Conservation (phyloP, 306 rosid genomes). For the Ammopiptanthus mongolicus region DNA sequence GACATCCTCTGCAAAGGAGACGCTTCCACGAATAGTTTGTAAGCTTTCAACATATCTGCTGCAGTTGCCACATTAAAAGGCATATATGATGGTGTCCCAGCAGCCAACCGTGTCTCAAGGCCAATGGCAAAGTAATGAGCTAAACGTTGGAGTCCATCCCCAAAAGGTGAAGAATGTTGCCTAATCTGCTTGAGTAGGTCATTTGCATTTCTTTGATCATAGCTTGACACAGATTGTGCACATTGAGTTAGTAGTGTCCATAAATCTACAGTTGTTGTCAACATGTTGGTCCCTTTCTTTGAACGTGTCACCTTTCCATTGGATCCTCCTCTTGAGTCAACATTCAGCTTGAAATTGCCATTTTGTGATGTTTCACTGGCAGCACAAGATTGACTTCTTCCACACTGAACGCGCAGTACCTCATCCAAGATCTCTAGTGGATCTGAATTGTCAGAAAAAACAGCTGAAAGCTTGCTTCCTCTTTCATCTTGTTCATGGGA, state of each 20-base stretch:
- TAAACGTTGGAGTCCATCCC: slow-evolving; percentile 64
- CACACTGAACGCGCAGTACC: slow-evolving; percentile 26
- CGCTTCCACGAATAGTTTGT: slow-evolving; percentile 38
- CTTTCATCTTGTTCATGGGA: slow-evolving; percentile 32
- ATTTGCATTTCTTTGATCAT: slow-evolving; percentile 53
- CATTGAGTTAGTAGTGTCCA: slow-evolving; percentile 63
- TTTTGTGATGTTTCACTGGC: slow-evolving; percentile 7
- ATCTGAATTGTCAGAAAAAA: slow-evolving; percentile 24
- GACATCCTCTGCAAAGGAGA: slow-evolving; percentile 63
- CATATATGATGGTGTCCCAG: slow-evolving; percentile 32
- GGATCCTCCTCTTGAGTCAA: slow-evolving; percentile 18
- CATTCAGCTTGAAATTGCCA: background rate
- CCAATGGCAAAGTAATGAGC: slow-evolving; percentile 67
- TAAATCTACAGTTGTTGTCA: slow-evolving; percentile 39
- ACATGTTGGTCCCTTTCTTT: slow-evolving; percentile 30
- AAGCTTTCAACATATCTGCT: slow-evolving; percentile 57
- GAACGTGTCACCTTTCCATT: slow-evolving; percentile 19
- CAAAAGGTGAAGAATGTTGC: slow-evolving; percentile 50
- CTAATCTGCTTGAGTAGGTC: slow-evolving; percentile 56
- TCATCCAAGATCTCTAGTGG: slow-evolving; percentile 39
- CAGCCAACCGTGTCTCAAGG: slow-evolving; percentile 57
- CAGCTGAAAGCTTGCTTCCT: slow-evolving; percentile 41
- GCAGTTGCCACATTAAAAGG: slow-evolving; percentile 30
- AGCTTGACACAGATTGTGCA: slow-evolving; percentile 65
- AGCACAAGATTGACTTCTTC: background rate